Conservation (phyloP, 2,329 filamentous ascomycete species). For the Metarhizium robertsii region DNA sequence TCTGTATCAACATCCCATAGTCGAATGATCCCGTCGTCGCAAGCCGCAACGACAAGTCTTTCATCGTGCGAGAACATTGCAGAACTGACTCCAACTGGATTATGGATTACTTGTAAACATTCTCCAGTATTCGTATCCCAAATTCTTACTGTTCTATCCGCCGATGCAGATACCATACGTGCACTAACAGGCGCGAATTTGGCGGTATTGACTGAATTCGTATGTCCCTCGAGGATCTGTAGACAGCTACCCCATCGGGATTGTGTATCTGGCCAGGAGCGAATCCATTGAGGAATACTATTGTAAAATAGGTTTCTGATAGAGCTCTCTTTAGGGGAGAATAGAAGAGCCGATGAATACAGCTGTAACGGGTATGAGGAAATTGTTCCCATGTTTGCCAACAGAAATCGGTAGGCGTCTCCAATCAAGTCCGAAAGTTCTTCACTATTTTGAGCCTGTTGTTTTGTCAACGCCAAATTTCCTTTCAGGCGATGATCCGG, state of each 20-base stretch:
- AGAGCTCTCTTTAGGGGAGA: no score
- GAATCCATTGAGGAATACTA: background rate
- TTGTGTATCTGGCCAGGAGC: background rate
- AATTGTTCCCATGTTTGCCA: no score
- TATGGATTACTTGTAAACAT: background rate
- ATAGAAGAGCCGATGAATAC: no score
- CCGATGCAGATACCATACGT: no score
- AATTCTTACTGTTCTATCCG: background rate
- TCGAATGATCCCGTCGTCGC: background rate
- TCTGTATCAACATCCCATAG: background rate
- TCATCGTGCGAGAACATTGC: background rate
- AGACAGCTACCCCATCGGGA: background rate
- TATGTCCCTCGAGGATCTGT: background rate
- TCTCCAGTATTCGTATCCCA: background rate
- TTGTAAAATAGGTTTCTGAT: background rate
- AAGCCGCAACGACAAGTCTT: background rate
- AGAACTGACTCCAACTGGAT: background rate
- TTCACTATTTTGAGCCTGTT: no score
- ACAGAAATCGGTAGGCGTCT: no score
- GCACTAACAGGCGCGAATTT: no score
- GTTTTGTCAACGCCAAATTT: no score
- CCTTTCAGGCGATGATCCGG: no score
- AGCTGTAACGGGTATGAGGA: no score
- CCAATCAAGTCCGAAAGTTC: no score
- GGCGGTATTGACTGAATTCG: background rate